These are phyloP conservation scores for Trichosporon inkin DNA, from an alignment of 1,284 basidiomycete species.

Conservation along the genomic window DNA sequence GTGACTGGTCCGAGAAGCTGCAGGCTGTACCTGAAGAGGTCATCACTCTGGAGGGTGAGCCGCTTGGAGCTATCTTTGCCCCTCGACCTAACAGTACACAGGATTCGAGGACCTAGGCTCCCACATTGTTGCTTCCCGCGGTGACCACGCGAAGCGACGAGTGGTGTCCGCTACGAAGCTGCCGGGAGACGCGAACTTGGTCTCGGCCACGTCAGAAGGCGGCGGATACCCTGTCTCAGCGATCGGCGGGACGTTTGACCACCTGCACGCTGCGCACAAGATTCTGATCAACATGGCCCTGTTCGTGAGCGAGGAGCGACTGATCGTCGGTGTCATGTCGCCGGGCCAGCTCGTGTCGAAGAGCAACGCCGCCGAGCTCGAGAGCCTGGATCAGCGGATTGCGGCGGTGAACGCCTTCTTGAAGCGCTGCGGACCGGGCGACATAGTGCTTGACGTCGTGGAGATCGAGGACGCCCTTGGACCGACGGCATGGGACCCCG, in stretches of 20 bases:
- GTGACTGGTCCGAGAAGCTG: slow-evolving; percentile 26
- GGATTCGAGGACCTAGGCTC: slow-evolving; percentile 9
- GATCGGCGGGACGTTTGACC: slow-evolving; percentile 86
- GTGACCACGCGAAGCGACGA: neutral
- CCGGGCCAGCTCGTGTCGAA: slow-evolving; percentile 73
- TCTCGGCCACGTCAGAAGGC: neutral
- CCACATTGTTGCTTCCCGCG: slow-evolving; percentile 6
- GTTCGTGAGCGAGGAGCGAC: slow-evolving; percentile 69
- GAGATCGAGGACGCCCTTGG: slow-evolving; percentile 78
- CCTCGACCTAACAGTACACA: neutral
- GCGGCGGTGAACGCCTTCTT: slow-evolving; percentile 62
- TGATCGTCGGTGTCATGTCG: slow-evolving; percentile 83
- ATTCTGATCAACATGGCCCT: slow-evolving; percentile 88
- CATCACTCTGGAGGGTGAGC: slow-evolving; percentile 24
- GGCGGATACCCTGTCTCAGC: slow-evolving; percentile 43
- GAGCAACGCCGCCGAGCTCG: slow-evolving; percentile 64
- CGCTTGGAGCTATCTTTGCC: neutral
- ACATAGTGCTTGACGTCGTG: slow-evolving; percentile 54
- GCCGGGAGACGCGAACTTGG: neutral
- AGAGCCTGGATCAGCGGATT: slow-evolving; percentile 61
- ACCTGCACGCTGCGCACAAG: slow-evolving; percentile 95
- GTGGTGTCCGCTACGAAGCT: slow-evolving; percentile 1
- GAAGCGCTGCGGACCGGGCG: slow-evolving; percentile 19
- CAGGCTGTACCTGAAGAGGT: slow-evolving; percentile 16
- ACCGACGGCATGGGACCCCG: slow-evolving; percentile 75